These are phyloP conservation scores for Hordeum vulgare DNA, from an alignment of 176 grass and related monocot species.

Conservation along the genomic window MorexV3_pseudomolecules_assembly NC_058523.1:14632531-14633030, in stretches of 20 bases:
- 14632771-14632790: conserved; percentile 77
- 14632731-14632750: conserved; percentile 50
- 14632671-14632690: background rate
- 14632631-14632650: conserved; percentile 26
- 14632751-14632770: conserved; percentile 82
- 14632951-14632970: background rate
- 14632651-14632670: conserved; percentile 46
- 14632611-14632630: background rate
- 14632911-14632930: background rate
- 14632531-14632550: conserved; percentile 34
- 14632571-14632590: conserved; percentile 36
- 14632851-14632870: conserved; percentile 86
- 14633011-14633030: background rate
- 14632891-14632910: background rate
- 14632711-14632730: background rate
- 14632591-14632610: conserved; percentile 63
- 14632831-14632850: conserved; percentile 75
- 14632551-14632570: conserved; percentile 41
- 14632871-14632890: conserved; percentile 42
- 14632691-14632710: background rate
- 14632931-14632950: background rate
- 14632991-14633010: background rate
- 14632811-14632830: conserved; percentile 66
- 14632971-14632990: background rate
- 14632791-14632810: conserved; percentile 91